phyloP scores from a whole-genome alignment of 2,329 filamentous ascomycete species.

The Botryotinia calthae region DNA sequence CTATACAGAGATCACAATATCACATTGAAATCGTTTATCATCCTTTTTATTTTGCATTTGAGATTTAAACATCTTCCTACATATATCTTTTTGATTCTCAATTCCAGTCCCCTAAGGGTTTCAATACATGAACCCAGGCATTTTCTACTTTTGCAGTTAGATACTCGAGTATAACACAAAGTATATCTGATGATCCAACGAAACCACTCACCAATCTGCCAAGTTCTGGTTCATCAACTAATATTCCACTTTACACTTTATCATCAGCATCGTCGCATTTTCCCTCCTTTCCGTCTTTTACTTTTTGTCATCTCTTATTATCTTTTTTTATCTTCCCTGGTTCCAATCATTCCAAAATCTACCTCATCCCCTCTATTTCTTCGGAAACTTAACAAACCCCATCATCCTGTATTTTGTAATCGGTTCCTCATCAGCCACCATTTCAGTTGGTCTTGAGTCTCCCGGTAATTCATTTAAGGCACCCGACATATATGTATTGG shows the following conservation, averaged over 20 bases:
- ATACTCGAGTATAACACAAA: not conserved
- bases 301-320: not conserved
- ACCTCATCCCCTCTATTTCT: not conserved
- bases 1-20: no score
- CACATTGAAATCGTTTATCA: not conserved
- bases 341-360: not conserved
- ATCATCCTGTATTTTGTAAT: constrained; percentile 19
- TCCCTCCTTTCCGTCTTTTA: not conserved
- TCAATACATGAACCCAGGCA: not conserved
- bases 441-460: constrained; percentile 7
- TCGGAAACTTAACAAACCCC: constrained; percentile 11
- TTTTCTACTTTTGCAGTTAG: not conserved
- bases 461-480: constrained; percentile 12
- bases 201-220: not conserved
- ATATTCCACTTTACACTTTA: not conserved
- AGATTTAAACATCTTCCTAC: not conserved
- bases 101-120: not conserved
- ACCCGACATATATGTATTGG: not conserved
- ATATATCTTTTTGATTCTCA: not conserved
- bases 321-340: not conserved
- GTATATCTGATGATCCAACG: not conserved
- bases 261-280: not conserved
- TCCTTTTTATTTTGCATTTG: not conserved
- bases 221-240: not conserved
- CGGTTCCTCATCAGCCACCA: constrained; percentile 18